Evolutionary conservation across 2,329 filamentous ascomycete genomes (phyloP).

Genomic region (Aspergillus pseudoviridinutans): DNA sequence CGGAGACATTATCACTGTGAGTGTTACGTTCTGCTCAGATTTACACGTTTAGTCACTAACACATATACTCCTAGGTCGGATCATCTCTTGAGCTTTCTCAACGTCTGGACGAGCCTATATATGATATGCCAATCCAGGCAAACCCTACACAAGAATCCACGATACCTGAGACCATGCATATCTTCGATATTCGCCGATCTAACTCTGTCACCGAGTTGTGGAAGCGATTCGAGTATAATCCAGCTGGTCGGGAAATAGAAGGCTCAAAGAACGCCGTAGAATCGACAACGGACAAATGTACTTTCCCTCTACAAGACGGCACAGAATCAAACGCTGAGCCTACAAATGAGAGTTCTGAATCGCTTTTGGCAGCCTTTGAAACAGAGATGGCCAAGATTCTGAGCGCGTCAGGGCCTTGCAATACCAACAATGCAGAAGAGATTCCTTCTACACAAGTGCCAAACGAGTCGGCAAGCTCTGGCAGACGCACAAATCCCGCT

Average conservation of each 20-base stretch:
- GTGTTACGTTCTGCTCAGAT: constrained; percentile 7
- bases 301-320: neutral
- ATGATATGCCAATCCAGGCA: constrained; percentile 5
- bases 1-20: constrained; percentile 43
- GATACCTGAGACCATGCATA: constrained; percentile 34
- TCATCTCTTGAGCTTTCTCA: constrained; percentile 46
- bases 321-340: constrained; percentile 3
- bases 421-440: constrained; percentile 9
- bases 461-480: constrained; percentile 8
- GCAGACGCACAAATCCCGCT: constrained; percentile 19
- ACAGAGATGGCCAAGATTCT: constrained; percentile 37
- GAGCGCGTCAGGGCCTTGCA: constrained; percentile 12
- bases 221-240: constrained; percentile 28
- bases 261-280: neutral
- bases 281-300: neutral
- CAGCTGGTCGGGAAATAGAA: neutral
- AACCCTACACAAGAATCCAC: constrained; percentile 8
- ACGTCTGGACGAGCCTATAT: constrained; percentile 42
- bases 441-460: constrained; percentile 9
- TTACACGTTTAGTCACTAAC: constrained; percentile 11
- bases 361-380: constrained; percentile 39
- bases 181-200: constrained; percentile 44
- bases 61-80: constrained; percentile 34
- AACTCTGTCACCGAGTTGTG: constrained; percentile 38
- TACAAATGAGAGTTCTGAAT: constrained; percentile 19